Evolutionary conservation across 208 protist species (phyloP).

Genomic region (Trypanosoma cruzi): DNA sequence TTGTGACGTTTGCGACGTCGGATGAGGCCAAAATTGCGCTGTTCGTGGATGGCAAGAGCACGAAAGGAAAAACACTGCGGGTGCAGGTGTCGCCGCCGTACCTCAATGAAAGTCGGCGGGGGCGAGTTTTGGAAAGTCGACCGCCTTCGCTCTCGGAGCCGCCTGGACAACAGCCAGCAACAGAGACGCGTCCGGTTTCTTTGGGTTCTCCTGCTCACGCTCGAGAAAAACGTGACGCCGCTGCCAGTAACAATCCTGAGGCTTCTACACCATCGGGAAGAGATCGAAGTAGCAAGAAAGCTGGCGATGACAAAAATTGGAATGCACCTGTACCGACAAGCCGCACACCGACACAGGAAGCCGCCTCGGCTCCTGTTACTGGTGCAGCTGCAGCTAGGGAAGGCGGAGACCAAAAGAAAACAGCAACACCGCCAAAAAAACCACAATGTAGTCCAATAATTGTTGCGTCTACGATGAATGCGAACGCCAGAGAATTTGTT

Average conservation of each 20-base stretch:
- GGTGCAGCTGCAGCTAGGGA: slow-evolving; percentile 10
- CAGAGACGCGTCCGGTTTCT: neutral
- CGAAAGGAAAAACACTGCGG: slow-evolving; percentile 72
- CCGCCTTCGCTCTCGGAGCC: neutral
- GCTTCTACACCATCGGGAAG: neutral
- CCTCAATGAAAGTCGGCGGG: slow-evolving; percentile 60
- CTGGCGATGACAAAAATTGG: neutral
- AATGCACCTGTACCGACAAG: neutral
- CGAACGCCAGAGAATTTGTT: slow-evolving; percentile 78
- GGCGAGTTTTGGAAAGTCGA: slow-evolving; percentile 32
- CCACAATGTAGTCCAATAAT: slow-evolving; percentile 15
- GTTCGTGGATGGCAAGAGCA: slow-evolving; percentile 81
- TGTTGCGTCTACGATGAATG: slow-evolving; percentile 64
- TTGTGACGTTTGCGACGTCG: slow-evolving; percentile 67
- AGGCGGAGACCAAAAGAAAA: neutral
- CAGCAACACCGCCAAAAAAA: neutral
- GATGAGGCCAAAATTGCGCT: slow-evolving; percentile 57
- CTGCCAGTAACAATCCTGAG: neutral
- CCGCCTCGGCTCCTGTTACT: slow-evolving; percentile 5
- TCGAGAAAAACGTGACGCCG: slow-evolving; percentile 6
- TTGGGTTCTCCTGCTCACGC: neutral
- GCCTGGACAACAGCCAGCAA: neutral
- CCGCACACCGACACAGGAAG: neutral
- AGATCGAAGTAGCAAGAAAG: neutral
- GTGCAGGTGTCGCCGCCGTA: slow-evolving; percentile 87